Evolutionary conservation across 169 alveolate genomes (phyloP), one percentile per base, ranked within the genome.

Genomic region (Cryptosporidium bovis): DNA sequence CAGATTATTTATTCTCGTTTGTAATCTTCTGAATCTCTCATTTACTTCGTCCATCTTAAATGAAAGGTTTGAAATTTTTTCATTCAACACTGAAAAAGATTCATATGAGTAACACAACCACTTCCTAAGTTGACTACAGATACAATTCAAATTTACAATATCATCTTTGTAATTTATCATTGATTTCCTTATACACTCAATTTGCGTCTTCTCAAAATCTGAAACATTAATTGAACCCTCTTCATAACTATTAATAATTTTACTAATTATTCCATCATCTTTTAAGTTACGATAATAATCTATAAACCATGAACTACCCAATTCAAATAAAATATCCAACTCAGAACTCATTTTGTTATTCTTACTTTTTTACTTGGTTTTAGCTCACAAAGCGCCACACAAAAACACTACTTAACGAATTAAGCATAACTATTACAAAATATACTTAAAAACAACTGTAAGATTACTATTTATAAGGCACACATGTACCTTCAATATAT

Each of bases 31-130:
- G 34, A 77, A 77, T 24, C 40, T 31, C 27, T 60, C 53, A n/a
- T 77, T 77, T 20, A 77, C 24, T 3, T 65, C 69, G 13, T 77
- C 87, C 3, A 77, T 50, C 24, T 77, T 60, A 46, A 60, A 34
- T 6, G 64, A 40, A 40, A 29, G 33, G 0, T n/a, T 34, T 20
- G 87, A 77, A 1, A 77, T 62, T 34, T 60, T 36, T n/a, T 31
- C 29, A 3, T 60, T 46, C 36, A 77, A 36, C 44, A 24, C 7
- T 58, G 18, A 77, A 44, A 60, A 48, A 1, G 64, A 77, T 13
- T 24, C 53, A 27, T 60, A 18, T 24, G 46, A 16, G 7, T 6
- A 20, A 2, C 27, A 3, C 12, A 77, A 18, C 33, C 10, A 50
- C 15, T 20, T 7, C 29, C 7, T 33, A 44, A 77, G 44, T 16